A percentile compares a stretch with the other conserved stretches of the same genome.
These are phyloP conservation scores for Aspergillus calidoustus DNA, from an alignment of 2,329 filamentous ascomycete genomes.

Conservation along the genomic window DNA sequence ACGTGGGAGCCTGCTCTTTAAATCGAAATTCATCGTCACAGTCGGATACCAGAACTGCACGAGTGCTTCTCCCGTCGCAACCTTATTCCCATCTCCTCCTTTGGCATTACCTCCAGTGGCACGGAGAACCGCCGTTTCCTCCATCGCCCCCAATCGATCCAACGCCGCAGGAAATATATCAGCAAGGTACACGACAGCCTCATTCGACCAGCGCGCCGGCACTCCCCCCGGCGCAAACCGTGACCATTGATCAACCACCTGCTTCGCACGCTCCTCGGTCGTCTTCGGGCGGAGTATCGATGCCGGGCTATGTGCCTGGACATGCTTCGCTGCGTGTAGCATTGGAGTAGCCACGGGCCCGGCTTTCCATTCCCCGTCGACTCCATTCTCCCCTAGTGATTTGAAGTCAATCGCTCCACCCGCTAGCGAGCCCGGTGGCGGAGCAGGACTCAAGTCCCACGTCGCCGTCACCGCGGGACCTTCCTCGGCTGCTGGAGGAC, in stretches of 20 bases:
- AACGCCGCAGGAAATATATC: slow-evolving; percentile 11
- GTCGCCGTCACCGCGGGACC: neutral
- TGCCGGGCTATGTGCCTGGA: neutral
- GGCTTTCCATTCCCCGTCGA: neutral
- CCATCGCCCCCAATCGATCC: slow-evolving; percentile 7
- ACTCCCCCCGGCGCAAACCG: neutral
- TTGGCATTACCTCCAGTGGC: neutral
- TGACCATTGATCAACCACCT: slow-evolving; percentile 13
- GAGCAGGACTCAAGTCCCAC: neutral
- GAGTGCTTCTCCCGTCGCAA: neutral
- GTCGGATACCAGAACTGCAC: slow-evolving; percentile 13
- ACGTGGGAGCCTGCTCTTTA: slow-evolving; percentile 2
- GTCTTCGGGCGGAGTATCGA: neutral
- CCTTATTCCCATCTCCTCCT: neutral
- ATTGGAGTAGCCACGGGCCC: neutral
- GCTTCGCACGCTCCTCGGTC: neutral
- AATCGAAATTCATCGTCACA: slow-evolving; percentile 13
- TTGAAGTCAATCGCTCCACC: neutral
- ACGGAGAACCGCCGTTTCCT: neutral
- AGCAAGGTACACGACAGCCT: slow-evolving; percentile 8
- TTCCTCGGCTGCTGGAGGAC: slow-evolving; percentile 7
- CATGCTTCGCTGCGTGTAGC: neutral
- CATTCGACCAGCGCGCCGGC: slow-evolving; percentile 8
- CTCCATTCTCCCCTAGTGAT: neutral
- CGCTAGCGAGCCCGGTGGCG: neutral